These are phyloP conservation scores for Tricholoma furcatifolium DNA, from an alignment of 768 basidiomycete genomes.

Conservation along the genomic window DNA sequence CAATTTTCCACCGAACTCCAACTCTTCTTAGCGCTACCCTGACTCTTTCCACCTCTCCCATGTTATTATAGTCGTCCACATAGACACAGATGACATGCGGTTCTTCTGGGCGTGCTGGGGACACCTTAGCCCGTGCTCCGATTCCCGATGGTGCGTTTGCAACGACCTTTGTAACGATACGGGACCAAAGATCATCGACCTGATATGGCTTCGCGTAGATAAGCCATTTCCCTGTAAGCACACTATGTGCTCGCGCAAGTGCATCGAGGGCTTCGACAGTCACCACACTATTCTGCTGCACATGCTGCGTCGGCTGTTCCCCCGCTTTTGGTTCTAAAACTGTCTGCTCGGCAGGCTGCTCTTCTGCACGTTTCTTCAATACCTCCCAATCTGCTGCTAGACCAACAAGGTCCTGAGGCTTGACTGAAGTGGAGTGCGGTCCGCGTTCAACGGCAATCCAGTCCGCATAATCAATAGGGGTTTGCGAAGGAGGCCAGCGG, in stretches of 20 bases:
- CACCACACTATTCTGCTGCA: constrained; percentile 14
- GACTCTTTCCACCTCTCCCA: constrained; percentile 27
- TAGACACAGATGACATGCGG: constrained; percentile 37
- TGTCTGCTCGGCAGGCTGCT: not conserved
- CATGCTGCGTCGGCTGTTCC: not conserved
- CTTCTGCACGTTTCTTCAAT: constrained; percentile 8
- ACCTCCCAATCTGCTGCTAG: constrained; percentile 9
- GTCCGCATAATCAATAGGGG: constrained; percentile 26
- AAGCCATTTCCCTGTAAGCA: constrained; percentile 38
- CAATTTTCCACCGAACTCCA: constrained; percentile 35
- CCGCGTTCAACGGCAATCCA: constrained; percentile 36
- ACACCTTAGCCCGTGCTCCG: constrained; percentile 33
- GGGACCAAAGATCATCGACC: constrained; percentile 35
- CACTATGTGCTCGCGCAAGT: constrained; percentile 30
- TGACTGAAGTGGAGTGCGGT: not conserved
- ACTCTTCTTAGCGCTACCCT: constrained; percentile 30
- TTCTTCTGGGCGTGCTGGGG: constrained; percentile 26
- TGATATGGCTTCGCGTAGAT: constrained; percentile 29
- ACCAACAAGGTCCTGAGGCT: constrained; percentile 6
- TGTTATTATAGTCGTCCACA: constrained; percentile 27
- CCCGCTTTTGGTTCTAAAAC: not conserved
- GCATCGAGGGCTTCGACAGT: constrained; percentile 30
- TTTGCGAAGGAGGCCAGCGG: constrained; percentile 39
- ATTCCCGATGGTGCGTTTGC: constrained; percentile 9
- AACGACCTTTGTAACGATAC: constrained; percentile 23